Evolutionary conservation across 371 early-diverging fungal species (phyloP), one percentile per base, ranked within the genome.

Genomic region (Mycotypha africana): DNA sequence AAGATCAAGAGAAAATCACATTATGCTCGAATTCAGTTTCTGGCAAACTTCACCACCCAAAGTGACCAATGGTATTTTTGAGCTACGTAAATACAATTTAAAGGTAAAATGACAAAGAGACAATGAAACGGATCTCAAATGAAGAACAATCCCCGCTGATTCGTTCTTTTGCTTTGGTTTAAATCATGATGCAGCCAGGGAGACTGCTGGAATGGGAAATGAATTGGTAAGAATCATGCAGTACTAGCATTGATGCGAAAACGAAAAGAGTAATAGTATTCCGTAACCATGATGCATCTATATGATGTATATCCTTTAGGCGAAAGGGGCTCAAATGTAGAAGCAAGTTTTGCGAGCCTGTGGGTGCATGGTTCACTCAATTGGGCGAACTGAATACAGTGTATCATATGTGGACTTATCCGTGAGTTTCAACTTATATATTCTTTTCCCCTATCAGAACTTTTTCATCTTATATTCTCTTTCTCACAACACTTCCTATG

Each of bases 351-450:
- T 88, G 88, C 56, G 86, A 88, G 44, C 93, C 94, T 10, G 85
- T 93, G 31, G 96, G 96, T 14, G 96, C 95, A 7, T 96, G 95
- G 95, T 96, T 95, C 61, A 86, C 88, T 32, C 95, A 96, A 61
- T 72, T 95, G 16, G 95, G 95, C 15, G 71, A 79, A 28, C 56
- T 96, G 36, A 89, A 93, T 65, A 80, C 80, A 31, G 95, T 95
- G 4, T 93, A 95, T 58, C 96, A 94, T 51, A 89, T 93, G 82
- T 95, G 92, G 93, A 84, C 78, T 52, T 92, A 93, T 58, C 84
- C 91, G 56, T 82, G 86, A 58, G 70, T 22, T 16, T 25, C n/a
- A n/a, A n/a, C n/a, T n/a, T n/a, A n/a, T n/a, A n/a, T n/a, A n/a
- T n/a, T n/a, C n/a, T n/a, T n/a, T n/a, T n/a, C n/a, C n/a, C n/a